Percentiles rank a stretch among this genome's conserved stretches.
phyloP scores from a whole-genome alignment of 371 early-diverging fungal species.

The Vairimorpha ceranae region DNA sequence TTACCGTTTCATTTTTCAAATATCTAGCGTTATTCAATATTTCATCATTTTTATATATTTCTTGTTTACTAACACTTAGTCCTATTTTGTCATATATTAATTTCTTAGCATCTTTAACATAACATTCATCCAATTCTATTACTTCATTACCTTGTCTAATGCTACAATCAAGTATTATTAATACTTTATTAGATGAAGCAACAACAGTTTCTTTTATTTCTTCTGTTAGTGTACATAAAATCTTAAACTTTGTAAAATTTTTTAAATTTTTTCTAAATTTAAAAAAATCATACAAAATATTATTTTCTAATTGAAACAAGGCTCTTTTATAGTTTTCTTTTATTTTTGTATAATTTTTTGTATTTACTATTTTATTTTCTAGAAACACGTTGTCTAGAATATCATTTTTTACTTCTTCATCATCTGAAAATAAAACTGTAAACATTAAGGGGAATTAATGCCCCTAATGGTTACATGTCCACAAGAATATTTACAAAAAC shows the following conservation, averaged over 20 bases:
- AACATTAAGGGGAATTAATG: neutral
- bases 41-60: conserved; percentile 4
- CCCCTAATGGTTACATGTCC: neutral
- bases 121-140: neutral
- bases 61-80: conserved; percentile 31
- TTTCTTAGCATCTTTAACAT: conserved; percentile 23
- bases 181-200: conserved; percentile 1
- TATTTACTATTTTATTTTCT: neutral
- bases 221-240: neutral
- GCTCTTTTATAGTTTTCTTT: conserved; percentile 1
- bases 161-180: conserved; percentile 5
- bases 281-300: neutral
- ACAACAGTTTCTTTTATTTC: neutral
- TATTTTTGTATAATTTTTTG: neutral
- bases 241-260: neutral
- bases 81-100: conserved; percentile 26
- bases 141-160: conserved; percentile 1
- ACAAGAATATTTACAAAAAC: neutral
- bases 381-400: neutral
- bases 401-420: neutral
- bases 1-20: conserved; percentile 12
- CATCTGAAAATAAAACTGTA: neutral
- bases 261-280: neutral
- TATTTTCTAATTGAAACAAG: neutral
- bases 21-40: conserved; percentile 12